Conservation (phyloP, 2,329 filamentous ascomycete species). For the Calonectria multiphialidica region DNA sequence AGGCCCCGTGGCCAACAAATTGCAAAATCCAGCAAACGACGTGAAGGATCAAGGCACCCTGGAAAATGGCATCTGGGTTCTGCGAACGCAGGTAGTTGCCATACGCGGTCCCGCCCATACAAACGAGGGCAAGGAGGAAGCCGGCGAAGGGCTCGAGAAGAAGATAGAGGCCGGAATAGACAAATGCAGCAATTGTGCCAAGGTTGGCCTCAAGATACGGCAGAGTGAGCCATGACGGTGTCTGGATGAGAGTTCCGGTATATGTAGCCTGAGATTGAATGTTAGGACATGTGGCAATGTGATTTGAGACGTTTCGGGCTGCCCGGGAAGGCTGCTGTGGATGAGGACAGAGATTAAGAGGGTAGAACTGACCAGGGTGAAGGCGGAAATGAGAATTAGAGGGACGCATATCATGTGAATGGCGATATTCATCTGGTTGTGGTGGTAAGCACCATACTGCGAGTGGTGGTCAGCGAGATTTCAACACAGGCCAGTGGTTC, state of each 20-base stretch:
- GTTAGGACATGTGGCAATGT: slow-evolving; percentile 19
- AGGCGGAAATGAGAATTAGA: slow-evolving; percentile 76
- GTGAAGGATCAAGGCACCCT: slow-evolving; percentile 75
- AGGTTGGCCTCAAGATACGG: slow-evolving; percentile 76
- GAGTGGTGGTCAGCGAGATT: slow-evolving; percentile 26
- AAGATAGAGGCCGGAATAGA: slow-evolving; percentile 86
- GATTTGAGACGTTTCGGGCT: background rate
- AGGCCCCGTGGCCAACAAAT: slow-evolving; percentile 91
- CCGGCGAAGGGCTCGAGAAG: slow-evolving; percentile 96
- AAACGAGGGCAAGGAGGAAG: slow-evolving; percentile 78
- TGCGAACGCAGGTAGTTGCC: slow-evolving; percentile 80
- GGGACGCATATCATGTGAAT: slow-evolving; percentile 88
- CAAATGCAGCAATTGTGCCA: slow-evolving; percentile 72
- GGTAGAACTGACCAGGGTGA: slow-evolving; percentile 73
- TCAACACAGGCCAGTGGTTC: background rate
- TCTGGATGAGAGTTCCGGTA: slow-evolving; percentile 71
- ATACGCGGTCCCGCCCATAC: slow-evolving; percentile 80
- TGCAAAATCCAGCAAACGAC: slow-evolving; percentile 86
- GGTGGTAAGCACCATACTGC: slow-evolving; percentile 88
- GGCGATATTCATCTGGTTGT: slow-evolving; percentile 79
- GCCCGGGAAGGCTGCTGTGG: slow-evolving; percentile 5
- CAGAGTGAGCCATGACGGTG: slow-evolving; percentile 75
- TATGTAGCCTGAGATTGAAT: slow-evolving; percentile 65
- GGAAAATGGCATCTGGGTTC: slow-evolving; percentile 61
- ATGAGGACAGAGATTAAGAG: slow-evolving; percentile 12